Percentiles rank a stretch among this genome's conserved stretches.
Conservation (phyloP, 257 asterid species). For the Thymus mandschuricus region DNA sequence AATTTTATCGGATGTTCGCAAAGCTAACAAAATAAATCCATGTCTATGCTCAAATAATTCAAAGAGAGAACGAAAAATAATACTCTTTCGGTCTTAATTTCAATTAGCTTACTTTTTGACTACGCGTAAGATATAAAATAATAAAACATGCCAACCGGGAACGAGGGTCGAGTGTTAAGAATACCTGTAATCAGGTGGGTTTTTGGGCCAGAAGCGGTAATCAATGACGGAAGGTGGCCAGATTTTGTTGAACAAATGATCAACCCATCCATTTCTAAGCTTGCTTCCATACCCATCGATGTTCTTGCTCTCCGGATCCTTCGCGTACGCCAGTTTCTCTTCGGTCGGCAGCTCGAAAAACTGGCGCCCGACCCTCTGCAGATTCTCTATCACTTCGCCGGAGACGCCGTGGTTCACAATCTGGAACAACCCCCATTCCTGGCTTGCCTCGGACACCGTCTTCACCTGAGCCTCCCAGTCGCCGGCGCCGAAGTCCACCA, state of each 20-base stretch:
- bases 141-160: no score
- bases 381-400: constrained; percentile 31
- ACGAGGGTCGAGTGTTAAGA: no score
- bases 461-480: constrained; percentile 8
- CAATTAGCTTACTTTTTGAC: no score
- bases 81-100: no score
- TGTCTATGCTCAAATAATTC: no score
- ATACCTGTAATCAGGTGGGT: constrained; percentile 64
- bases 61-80: no score
- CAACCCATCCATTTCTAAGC: constrained; percentile 65
- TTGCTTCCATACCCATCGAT: constrained; percentile 63
- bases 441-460: constrained; percentile 36
- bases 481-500: constrained; percentile 40
- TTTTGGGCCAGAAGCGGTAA: constrained; percentile 62
- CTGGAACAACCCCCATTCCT: constrained; percentile 49
- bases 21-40: no score
- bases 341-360: constrained; percentile 48
- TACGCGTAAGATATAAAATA: no score
- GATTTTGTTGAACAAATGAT: constrained; percentile 60
- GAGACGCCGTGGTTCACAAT: constrained; percentile 55
- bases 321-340: constrained; percentile 42
- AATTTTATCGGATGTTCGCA: no score
- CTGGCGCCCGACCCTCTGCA: constrained; percentile 45
- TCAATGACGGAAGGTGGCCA: constrained; percentile 60
- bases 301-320: constrained; percentile 37